These are phyloP conservation scores for Leccinum pseudoinsigne DNA, from an alignment of 1,284 basidiomycete species.

Conservation along the genomic window DNA sequence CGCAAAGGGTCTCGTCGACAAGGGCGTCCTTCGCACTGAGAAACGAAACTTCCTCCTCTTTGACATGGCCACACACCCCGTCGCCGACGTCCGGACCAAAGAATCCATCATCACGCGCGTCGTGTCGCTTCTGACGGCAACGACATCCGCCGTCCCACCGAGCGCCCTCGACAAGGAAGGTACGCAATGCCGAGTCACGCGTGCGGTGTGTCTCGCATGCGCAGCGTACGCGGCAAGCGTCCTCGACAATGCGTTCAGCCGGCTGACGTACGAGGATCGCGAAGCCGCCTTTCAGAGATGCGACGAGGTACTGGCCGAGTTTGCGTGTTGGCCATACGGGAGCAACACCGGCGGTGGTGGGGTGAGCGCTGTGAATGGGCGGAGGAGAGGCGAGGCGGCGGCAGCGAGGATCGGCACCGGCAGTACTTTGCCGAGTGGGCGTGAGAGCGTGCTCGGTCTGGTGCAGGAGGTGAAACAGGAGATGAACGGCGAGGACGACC, in stretches of 20 bases:
- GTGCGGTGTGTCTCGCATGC: conserved; percentile 85
- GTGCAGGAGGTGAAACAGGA: too few relatives aligned
- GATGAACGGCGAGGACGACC: too few relatives aligned
- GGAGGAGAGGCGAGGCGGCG: conserved; percentile 39
- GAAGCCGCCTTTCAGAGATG: conserved; percentile 89
- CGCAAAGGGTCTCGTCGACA: conserved; percentile 97
- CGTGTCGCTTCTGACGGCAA: conserved; percentile 38
- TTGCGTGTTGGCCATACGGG: conserved; percentile 89
- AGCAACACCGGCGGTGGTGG: conserved; percentile 34
- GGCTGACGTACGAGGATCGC: conserved; percentile 86
- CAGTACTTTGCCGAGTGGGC: too few relatives aligned
- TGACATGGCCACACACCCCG: conserved; percentile 97
- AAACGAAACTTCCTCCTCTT: conserved; percentile 98
- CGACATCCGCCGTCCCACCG: conserved; percentile 59
- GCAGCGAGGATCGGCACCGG: conserved; percentile 28
- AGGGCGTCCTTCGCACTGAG: conserved; percentile 95
- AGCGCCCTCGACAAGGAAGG: conserved; percentile 75
- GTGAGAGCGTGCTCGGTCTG: too few relatives aligned
- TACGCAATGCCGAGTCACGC: conserved; percentile 73
- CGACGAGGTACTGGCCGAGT: conserved; percentile 90
- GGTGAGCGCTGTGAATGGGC: conserved; percentile 17
- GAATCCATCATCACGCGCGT: conserved; percentile 82
- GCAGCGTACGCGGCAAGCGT: conserved; percentile 92
- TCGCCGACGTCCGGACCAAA: conserved; percentile 89
- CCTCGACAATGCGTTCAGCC: conserved; percentile 89